phyloP scores from a whole-genome alignment of 179 eudicot genomes.

The Actinidia polygama region DNA sequence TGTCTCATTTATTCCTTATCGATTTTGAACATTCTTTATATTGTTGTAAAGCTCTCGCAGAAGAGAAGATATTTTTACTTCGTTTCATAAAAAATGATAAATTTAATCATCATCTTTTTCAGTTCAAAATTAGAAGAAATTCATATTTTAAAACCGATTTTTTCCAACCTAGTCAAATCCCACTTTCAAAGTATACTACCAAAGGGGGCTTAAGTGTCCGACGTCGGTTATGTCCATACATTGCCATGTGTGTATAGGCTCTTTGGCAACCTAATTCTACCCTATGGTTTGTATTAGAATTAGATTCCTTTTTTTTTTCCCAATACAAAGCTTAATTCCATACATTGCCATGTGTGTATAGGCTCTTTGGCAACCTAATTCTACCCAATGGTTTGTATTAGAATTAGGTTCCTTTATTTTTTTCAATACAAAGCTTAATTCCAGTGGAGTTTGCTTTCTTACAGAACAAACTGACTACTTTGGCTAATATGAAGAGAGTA shows the following conservation, averaged over 20 bases:
- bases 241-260: not conserved
- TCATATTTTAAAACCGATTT: too few relatives aligned
- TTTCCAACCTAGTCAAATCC: too few relatives aligned
- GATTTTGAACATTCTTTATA: too few relatives aligned
- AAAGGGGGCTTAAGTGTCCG: too few relatives aligned
- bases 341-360: not conserved
- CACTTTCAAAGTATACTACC: too few relatives aligned
- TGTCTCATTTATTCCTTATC: too few relatives aligned
- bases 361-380: not conserved
- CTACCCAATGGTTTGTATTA: not conserved
- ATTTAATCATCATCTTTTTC: too few relatives aligned
- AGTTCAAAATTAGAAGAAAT: too few relatives aligned
- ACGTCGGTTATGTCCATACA: too few relatives aligned
- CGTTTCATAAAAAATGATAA: too few relatives aligned
- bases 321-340: not conserved
- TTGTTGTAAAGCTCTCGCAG: too few relatives aligned
- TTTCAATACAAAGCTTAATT: not conserved
- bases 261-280: not conserved
- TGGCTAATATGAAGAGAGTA: constrained; percentile 69
- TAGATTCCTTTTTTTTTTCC: not conserved
- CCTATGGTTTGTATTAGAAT: not conserved
- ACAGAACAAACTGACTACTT: constrained; percentile 51
- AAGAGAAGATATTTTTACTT: too few relatives aligned
- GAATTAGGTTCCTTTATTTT: not conserved
- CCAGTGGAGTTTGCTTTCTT: constrained; percentile 13